A percentile compares a stretch with the other conserved stretches of the same genome.
Evolutionary conservation across 768 basidiomycete species (phyloP).

Genomic region (Ramaria rubella): DNA sequence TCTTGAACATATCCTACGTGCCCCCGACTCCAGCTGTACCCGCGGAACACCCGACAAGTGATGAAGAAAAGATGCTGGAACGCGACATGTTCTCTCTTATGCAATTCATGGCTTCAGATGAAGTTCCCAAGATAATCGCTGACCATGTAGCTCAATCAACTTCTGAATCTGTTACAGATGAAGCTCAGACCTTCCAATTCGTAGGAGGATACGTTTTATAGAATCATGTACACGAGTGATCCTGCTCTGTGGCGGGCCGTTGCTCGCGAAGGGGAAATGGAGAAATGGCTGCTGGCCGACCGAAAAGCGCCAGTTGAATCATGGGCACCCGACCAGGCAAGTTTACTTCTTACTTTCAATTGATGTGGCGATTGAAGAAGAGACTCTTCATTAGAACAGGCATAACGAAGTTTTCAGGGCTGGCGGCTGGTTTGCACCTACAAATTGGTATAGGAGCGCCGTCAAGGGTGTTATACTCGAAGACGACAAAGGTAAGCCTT

Average conservation of each 20-base stretch:
- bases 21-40: constrained; percentile 25
- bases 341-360: background rate
- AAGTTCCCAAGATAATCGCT: constrained; percentile 29
- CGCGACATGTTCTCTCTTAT: constrained; percentile 34
- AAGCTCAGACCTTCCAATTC: background rate
- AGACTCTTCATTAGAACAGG: background rate
- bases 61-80: constrained; percentile 24
- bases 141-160: constrained; percentile 28
- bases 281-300: constrained; percentile 29
- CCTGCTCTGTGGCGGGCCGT: constrained; percentile 32
- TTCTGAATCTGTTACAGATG: background rate
- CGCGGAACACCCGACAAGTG: constrained; percentile 19
- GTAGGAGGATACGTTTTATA: constrained; percentile 38
- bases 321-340: constrained; percentile 30
- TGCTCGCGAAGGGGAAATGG: constrained; percentile 30
- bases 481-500: constrained; percentile 31
- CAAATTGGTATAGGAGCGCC: constrained; percentile 32
- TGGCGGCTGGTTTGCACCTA: constrained; percentile 26
- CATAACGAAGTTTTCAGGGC: constrained; percentile 17
- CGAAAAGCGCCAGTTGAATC: constrained; percentile 23
- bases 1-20: constrained; percentile 32
- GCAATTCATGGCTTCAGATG: constrained; percentile 31
- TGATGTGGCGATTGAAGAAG: background rate
- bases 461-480: constrained; percentile 22
- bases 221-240: constrained; percentile 27